A percentile compares a stretch with the other conserved stretches of the same genome.
These are phyloP conservation scores for Leccinum uliginosum DNA, from an alignment of 768 basidiomycete genomes.

Conservation along the genomic window DNA sequence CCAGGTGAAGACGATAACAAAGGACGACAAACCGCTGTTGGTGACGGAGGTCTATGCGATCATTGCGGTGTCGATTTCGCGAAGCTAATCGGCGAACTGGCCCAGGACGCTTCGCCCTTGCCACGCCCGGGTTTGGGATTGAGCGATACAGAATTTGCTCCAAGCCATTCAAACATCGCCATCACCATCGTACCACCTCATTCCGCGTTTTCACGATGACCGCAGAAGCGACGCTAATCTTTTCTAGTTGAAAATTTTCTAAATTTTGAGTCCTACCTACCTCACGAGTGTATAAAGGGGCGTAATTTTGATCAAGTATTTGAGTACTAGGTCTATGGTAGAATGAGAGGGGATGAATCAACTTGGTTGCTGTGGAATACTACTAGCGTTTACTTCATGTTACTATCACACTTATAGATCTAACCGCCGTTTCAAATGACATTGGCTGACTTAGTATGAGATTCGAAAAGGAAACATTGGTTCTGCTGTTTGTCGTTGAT, in stretches of 20 bases:
- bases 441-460: too few relatives aligned
- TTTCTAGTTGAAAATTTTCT: constrained; percentile 4
- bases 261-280: background rate
- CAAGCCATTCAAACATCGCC: constrained; percentile 6
- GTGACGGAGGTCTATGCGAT: constrained; percentile 30
- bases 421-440: too few relatives aligned
- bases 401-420: too few relatives aligned
- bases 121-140: background rate
- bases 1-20: constrained; percentile 27
- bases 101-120: constrained; percentile 10
- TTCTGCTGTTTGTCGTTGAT: too few relatives aligned
- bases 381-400: too few relatives aligned
- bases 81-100: constrained; percentile 22
- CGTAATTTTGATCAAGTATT: constrained; percentile 4
- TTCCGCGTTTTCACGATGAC: constrained; percentile 2
- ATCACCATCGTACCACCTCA: background rate
- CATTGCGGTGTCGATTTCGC: constrained; percentile 29
- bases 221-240: constrained; percentile 1
- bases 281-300: background rate
- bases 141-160: constrained; percentile 5
- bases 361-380: too few relatives aligned
- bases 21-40: constrained; percentile 16
- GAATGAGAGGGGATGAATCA: background rate
- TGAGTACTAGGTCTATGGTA: background rate
- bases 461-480: too few relatives aligned